These are phyloP conservation scores for Stagonosporopsis vannaccii DNA, from an alignment of 2,329 filamentous ascomycete species.

Conservation along the genomic window DNA sequence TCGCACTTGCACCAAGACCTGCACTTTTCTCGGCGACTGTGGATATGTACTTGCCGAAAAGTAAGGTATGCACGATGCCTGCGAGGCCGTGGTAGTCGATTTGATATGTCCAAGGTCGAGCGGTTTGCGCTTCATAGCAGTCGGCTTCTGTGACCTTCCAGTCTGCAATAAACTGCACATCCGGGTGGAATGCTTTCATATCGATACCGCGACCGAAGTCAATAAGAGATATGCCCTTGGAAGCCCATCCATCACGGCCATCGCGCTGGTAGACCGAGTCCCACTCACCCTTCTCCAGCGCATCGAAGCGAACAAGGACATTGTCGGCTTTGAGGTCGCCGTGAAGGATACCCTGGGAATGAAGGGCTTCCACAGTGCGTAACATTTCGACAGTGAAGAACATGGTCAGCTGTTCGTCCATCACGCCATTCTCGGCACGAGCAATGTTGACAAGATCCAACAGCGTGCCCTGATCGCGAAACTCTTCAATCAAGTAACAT, in stretches of 20 bases:
- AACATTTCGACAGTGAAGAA: slow-evolving; percentile 94
- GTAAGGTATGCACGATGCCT: slow-evolving; percentile 82
- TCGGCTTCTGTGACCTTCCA: slow-evolving; percentile 90
- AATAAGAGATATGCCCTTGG: slow-evolving; percentile 84
- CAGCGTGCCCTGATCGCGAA: slow-evolving; percentile 86
- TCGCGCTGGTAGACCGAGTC: slow-evolving; percentile 72
- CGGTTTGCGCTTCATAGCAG: slow-evolving; percentile 94
- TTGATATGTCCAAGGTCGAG: slow-evolving; percentile 95
- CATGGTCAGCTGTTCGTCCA: slow-evolving; percentile 93
- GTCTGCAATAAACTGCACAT: slow-evolving; percentile 90
- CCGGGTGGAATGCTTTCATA: slow-evolving; percentile 80
- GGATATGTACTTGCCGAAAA: slow-evolving; percentile 96
- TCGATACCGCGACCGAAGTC: slow-evolving; percentile 96
- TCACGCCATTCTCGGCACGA: slow-evolving; percentile 73
- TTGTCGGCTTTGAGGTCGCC: slow-evolving; percentile 97
- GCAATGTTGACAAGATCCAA: slow-evolving; percentile 94
- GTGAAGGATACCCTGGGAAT: slow-evolving; percentile 80
- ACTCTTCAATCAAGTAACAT: slow-evolving; percentile 87
- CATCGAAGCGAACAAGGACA: slow-evolving; percentile 83
- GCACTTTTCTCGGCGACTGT: slow-evolving; percentile 63
- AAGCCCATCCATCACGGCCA: slow-evolving; percentile 78
- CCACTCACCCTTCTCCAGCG: slow-evolving; percentile 58
- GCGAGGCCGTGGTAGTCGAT: slow-evolving; percentile 96
- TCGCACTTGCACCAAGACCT: slow-evolving; percentile 63
- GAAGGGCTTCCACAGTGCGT: slow-evolving; percentile 86